Base-by-base conservation (phyloP, 2,329 filamentous ascomycete species). In the Pyrenophora tritici-repentis region DNA sequence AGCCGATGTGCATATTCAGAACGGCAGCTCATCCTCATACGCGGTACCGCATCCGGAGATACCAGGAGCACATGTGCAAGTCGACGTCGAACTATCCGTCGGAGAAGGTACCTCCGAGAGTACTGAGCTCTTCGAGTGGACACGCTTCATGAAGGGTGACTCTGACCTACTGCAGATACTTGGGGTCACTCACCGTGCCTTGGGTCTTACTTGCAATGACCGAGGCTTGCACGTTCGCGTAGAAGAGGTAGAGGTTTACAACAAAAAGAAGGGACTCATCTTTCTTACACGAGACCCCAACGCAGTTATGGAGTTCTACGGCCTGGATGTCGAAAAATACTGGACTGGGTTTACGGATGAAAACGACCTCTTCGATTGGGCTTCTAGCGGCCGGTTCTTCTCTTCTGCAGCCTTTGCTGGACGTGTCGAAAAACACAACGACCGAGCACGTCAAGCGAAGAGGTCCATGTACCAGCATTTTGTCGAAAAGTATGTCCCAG, bases 141-240 rank as follows among this genome's bases (percentile, higher is more conserved):
- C 80, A 32, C 71, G 83, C 3, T 91, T 91, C 73, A 84, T 84
- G 58, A 79, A 87, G 33, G 81, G 83, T 0, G 89, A 93, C 61
- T 87, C 88, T n/a, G 89, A 93, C 60, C 63, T 85, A 2, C 86
- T 86, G 80, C 87, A 83, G 52, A 79, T 86, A 7, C 67, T 93
- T 0, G 87, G 88, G 4, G 78, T 81, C 14, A 82, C 79, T 7
- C 83, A 90, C 55, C 81, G 86, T 0, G 81, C 80, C 0, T 81
- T 84, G 31, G 89, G 89, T 1, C 80, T 94, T 6, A 88, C 83
- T 0, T 75, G 84, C 18, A 86, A 85, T 58, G 83, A 89, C 42
- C 70, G 67, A 10, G 87, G 84, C 1, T 71, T 94, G 1, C 84
- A 81, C 66, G 61, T 93, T 0, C 82, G 88, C 0, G 80, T 92